A percentile compares a stretch with the other conserved stretches of the same genome.
These are phyloP conservation scores for Nepenthes gracilis DNA, from an alignment of 148 eudicot species.

Conservation along the genomic window DNA sequence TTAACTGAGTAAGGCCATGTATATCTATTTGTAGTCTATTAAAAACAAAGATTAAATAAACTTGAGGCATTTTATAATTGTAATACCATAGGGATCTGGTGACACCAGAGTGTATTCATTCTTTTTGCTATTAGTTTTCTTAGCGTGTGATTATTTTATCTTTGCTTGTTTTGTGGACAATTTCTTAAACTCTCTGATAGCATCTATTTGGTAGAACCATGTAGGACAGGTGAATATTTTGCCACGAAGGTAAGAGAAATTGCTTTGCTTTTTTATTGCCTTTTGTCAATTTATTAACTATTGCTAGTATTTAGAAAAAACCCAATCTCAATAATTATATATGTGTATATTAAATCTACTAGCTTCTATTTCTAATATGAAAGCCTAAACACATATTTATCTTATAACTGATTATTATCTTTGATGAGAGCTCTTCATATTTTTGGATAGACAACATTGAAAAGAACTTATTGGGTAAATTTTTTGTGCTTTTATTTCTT, in stretches of 20 bases:
- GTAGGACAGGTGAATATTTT: constrained; percentile 63
- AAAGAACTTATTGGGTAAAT: constrained; percentile 79
- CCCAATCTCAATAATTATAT: no score
- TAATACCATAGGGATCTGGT: constrained; percentile 86
- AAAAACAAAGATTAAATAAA: constrained; percentile 71
- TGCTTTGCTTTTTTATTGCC: no score
- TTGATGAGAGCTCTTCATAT: constrained; percentile 91
- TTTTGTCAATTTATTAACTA: no score
- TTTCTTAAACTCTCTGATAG: constrained; percentile 22
- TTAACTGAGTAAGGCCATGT: no score
- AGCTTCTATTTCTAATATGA: no score
- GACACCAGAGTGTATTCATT: constrained; percentile 69
- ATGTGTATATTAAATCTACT: no score
- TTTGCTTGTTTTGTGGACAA: not conserved
- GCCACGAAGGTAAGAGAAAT: constrained; percentile 50
- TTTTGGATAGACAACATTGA: constrained; percentile 70
- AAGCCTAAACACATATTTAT: constrained; percentile 90
- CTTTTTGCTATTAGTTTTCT: not conserved
- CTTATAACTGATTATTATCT: constrained; percentile 87
- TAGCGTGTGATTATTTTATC: no score
- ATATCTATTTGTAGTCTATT: constrained; percentile 32
- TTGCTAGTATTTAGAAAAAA: no score
- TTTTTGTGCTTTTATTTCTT: no score
- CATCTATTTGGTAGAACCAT: constrained; percentile 89
- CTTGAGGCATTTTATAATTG: constrained; percentile 80